Base-by-base conservation (phyloP, 805 yeast genomes). In the Cyberlindnera samutprakarnensis region DNA sequence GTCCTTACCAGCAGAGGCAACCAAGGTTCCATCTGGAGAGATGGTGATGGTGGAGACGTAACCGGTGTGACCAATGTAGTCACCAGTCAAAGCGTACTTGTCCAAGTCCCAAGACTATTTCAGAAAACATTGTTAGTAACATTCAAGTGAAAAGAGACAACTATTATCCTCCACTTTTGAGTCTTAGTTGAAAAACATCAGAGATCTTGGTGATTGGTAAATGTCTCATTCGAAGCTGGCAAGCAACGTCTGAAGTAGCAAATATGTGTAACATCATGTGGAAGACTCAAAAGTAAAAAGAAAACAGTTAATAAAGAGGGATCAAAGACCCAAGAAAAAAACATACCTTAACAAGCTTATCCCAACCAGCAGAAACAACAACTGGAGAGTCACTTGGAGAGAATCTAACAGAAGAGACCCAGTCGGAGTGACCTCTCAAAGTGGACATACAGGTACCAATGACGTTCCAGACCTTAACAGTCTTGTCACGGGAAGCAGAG, bases 1-100 rank as follows among this genome's bases (percentile, higher is more conserved):
- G 66, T 92, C 98, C 79, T 92, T 92, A 70, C 98, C 98, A 69
- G 96, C 97, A 53, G 98, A 88, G 54, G 99, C 97, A 70, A 94
- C 84, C 62, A 92, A 75, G 51, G 98, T 81, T 75, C 97, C 98
- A 74, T 92, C 99, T 73, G 99, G 99, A 50, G 99, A 87, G 65
- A 92, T 80, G 62, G 96, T 86, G 74, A 92, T 78, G 64, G 94
- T 72, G 63, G 94, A 84, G 57, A 92, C 82, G 92, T 88, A 88
- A 72, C 95, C 96, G 68, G 92, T 86, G 94, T 92, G 99, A 65
- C 98, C 99, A 60, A 86, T 75, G 78, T 83, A 84, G 73, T 92
- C 97, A 63, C 96, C 94, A 64, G 80, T 78, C 61, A 86, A 75
- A 58, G 75, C 66, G 78, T 78, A 80, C 66, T 78, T 78, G 61